Conservation (phyloP, 768 basidiomycete genomes). For the Boletus rubescentipes region DNA sequence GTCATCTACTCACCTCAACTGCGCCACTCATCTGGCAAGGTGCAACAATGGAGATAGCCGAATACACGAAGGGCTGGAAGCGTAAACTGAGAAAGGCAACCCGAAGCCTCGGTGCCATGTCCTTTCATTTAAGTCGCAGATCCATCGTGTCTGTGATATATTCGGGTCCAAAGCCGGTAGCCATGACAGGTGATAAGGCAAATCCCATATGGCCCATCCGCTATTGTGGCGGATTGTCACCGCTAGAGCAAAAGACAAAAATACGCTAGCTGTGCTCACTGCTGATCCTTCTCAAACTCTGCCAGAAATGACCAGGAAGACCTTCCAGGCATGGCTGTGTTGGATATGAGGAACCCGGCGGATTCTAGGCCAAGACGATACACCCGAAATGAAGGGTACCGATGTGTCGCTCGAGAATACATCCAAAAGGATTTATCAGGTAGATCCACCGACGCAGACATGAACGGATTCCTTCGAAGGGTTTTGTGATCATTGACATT, state of each 20-base stretch:
- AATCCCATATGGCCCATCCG: background rate
- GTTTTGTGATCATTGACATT: no score
- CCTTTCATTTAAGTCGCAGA: background rate
- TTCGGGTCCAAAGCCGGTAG: background rate
- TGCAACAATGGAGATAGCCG: background rate
- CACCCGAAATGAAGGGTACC: constrained; percentile 9
- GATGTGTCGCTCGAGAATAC: background rate
- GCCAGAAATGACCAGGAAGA: background rate
- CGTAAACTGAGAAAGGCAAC: background rate
- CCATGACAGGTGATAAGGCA: background rate
- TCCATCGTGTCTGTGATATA: background rate
- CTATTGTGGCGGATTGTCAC: background rate
- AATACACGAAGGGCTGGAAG: background rate
- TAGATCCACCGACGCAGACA: background rate
- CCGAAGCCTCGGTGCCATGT: background rate
- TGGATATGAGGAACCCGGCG: background rate
- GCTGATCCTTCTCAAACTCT: background rate
- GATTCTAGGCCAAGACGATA: background rate
- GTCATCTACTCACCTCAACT: background rate
- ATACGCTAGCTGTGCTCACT: background rate
- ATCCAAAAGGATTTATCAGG: background rate
- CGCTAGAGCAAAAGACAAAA: background rate
- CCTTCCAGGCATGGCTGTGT: background rate
- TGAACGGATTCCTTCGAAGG: background rate
- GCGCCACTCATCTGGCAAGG: background rate